Evolutionary conservation across 2,329 filamentous ascomycete genomes (phyloP).

Genomic region (Neofusicoccum cordaticola): DNA sequence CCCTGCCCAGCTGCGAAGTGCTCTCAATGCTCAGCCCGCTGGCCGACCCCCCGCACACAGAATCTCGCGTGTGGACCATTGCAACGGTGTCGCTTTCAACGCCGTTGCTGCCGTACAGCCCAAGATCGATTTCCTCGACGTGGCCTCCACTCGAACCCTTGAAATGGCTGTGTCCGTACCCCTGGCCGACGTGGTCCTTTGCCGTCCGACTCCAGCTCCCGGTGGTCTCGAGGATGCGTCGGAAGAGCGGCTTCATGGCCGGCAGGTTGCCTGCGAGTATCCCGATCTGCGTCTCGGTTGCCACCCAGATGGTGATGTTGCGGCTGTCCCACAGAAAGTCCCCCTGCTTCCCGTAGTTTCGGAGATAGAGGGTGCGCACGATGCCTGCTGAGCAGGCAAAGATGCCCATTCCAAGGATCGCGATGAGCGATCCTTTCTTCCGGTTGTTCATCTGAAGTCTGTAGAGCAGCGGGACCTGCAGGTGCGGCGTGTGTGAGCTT

Average conservation of each 20-base stretch:
- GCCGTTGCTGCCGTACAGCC: neutral
- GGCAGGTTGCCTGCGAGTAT: constrained; percentile 46
- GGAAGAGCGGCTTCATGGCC: constrained; percentile 44
- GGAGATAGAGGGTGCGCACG: constrained; percentile 38
- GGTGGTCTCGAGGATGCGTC: constrained; percentile 32
- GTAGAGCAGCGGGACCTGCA: constrained; percentile 39
- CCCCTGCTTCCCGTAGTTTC: constrained; percentile 37
- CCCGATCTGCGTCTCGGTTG: constrained; percentile 43
- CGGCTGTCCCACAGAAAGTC: constrained; percentile 41
- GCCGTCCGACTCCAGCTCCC: neutral
- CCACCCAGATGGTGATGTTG: constrained; percentile 49
- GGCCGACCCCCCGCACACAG: neutral
- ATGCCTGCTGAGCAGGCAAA: constrained; percentile 43
- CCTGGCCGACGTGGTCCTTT: neutral
- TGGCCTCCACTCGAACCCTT: neutral
- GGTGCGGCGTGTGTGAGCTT: no score
- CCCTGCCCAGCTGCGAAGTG: neutral
- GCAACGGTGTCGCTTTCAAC: neutral
- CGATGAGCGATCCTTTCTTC: constrained; percentile 40
- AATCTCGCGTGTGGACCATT: neutral
- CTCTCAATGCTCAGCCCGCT: neutral
- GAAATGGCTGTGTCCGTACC: neutral
- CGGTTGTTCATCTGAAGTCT: constrained; percentile 41
- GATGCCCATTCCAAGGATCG: constrained; percentile 31
- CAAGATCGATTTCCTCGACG: neutral